A percentile compares a stretch with the other conserved stretches of the same genome.
Evolutionary conservation across 2,329 filamentous ascomycete genomes (phyloP).

Genomic region (Aspergillus hortae): DNA sequence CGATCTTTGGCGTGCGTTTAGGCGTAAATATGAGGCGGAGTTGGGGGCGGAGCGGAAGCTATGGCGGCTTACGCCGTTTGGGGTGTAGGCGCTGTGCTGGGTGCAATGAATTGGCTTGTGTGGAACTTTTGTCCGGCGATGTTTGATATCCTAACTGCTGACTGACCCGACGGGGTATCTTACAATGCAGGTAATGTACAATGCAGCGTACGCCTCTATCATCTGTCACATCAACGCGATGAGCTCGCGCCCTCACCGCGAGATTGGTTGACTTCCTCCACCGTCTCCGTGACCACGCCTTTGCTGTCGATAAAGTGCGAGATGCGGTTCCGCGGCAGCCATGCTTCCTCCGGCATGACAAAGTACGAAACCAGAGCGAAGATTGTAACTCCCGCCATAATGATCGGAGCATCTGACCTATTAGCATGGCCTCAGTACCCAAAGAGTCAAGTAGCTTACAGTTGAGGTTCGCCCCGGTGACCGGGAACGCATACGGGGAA

Average conservation of each 20-base stretch:
- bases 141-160: too few relatives aligned
- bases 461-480: conserved; percentile 43
- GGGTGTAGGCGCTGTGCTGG: not conserved
- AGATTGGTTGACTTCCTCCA: conserved; percentile 22
- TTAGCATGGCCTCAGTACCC: too few relatives aligned
- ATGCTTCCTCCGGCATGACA: conserved; percentile 45
- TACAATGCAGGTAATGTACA: too few relatives aligned
- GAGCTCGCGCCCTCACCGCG: not conserved
- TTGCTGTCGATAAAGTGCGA: conserved; percentile 42
- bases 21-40: not conserved
- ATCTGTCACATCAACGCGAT: not conserved
- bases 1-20: not conserved
- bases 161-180: too few relatives aligned
- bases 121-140: too few relatives aligned
- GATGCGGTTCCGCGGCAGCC: conserved; percentile 46
- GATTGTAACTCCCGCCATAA: conserved; percentile 50
- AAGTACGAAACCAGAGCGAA: conserved; percentile 49
- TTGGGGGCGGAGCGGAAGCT: not conserved
- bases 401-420: conserved; percentile 46
- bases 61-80: conserved; percentile 6
- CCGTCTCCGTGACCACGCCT: conserved; percentile 24
- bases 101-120: too few relatives aligned
- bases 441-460: conserved; percentile 30
- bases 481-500: conserved; percentile 46
- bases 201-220: too few relatives aligned